These are phyloP conservation scores for Leishmania gerbilli DNA, from an alignment of 208 protist genomes.

Conservation along the genomic window DNA sequence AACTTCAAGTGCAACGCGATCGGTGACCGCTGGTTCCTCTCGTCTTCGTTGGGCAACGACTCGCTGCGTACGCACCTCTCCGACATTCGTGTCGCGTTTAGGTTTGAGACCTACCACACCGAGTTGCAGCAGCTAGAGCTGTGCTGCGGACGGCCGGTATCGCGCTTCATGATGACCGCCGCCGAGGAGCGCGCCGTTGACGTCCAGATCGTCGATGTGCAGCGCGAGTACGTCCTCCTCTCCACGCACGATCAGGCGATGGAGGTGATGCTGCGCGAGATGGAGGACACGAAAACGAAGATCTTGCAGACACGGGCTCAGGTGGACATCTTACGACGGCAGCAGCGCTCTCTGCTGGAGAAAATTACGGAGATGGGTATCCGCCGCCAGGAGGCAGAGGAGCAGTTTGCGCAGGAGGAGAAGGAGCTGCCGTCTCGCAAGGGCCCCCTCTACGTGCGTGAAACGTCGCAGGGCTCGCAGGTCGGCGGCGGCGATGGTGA, in stretches of 20 bases:
- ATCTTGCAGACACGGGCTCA: conserved; percentile 51
- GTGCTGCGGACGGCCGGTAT: conserved; percentile 57
- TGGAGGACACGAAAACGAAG: conserved; percentile 68
- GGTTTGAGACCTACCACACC: conserved; percentile 94
- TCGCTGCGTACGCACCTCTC: conserved; percentile 88
- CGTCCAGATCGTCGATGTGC: conserved; percentile 56
- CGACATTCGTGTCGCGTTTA: conserved; percentile 92
- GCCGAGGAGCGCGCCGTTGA: conserved; percentile 84
- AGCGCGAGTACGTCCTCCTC: conserved; percentile 63
- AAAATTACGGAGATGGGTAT: conserved; percentile 82
- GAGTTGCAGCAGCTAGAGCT: conserved; percentile 86
- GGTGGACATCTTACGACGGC: conserved; percentile 67
- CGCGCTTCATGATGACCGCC: conserved; percentile 83
- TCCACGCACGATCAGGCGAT: conserved; percentile 91
- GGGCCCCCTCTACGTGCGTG: conserved; percentile 56
- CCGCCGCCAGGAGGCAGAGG: conserved; percentile 55
- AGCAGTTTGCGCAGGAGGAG: conserved; percentile 42
- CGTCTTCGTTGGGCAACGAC: conserved; percentile 90
- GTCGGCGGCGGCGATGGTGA: conserved; percentile 3
- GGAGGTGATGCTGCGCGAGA: conserved; percentile 86
- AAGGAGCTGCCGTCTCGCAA: conserved; percentile 23
- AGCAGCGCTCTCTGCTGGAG: conserved; percentile 80
- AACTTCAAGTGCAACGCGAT: conserved; percentile 89
- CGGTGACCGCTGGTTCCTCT: conserved; percentile 90
- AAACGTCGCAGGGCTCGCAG: conserved; percentile 6